Evolutionary conservation across 2,329 filamentous ascomycete genomes (phyloP).

Genomic region (Gnomoniopsis sp.): DNA sequence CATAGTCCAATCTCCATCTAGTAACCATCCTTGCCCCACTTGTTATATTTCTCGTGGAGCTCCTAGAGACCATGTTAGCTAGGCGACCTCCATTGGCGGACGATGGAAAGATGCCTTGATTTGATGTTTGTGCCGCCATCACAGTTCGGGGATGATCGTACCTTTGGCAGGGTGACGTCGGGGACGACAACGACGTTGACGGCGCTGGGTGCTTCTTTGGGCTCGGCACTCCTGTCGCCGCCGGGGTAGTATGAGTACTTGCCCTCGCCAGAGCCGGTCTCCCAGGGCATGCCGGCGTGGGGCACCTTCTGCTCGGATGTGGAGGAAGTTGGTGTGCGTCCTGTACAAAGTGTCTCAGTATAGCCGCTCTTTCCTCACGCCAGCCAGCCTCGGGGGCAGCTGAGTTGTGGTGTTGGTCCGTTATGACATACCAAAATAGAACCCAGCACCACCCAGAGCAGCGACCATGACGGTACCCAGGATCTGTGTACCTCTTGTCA

Average conservation of each 20-base stretch:
- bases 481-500: conserved; percentile 55
- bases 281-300: conserved; percentile 85
- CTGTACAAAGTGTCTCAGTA: conserved; percentile 37
- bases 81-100: background rate
- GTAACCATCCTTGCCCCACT: conserved; percentile 98
- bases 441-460: conserved; percentile 83
- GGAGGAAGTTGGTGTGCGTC: conserved; percentile 78
- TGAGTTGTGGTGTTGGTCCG: background rate
- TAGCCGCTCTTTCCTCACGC: background rate
- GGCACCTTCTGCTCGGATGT: conserved; percentile 77
- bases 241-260: conserved; percentile 82
- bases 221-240: conserved; percentile 70
- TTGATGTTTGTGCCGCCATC: background rate
- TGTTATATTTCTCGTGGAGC: conserved; percentile 97
- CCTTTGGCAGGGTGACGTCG: conserved; percentile 88
- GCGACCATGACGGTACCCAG: conserved; percentile 88
- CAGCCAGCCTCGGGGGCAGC: background rate
- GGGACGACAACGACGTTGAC: conserved; percentile 93
- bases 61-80: conserved; percentile 48
- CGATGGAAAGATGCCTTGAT: background rate
- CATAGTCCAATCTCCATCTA: conserved; percentile 33
- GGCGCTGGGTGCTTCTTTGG: conserved; percentile 89
- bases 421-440: conserved; percentile 69
- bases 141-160: conserved; percentile 35
- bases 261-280: conserved; percentile 61